phyloP scores from a whole-genome alignment of 2,329 filamentous ascomycete species.

The Ophiosphaerella narmari region DNA sequence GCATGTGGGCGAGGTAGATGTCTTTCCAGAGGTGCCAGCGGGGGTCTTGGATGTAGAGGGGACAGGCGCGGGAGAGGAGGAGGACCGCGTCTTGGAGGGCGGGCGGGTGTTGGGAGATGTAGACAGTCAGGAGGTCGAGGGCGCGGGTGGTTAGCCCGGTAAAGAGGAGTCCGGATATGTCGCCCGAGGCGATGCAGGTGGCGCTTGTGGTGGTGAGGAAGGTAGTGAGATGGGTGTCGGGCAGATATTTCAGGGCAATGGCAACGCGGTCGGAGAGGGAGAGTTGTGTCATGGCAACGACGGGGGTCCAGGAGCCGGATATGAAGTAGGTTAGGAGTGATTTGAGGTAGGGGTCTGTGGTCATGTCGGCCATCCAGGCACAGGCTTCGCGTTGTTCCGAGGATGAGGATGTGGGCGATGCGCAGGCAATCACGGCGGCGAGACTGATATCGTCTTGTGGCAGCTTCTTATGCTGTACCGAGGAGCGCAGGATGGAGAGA shows the following conservation, averaged over 20 bases:
- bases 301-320: slow-evolving; percentile 74
- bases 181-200: slow-evolving; percentile 66
- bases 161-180: slow-evolving; percentile 77
- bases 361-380: slow-evolving; percentile 64
- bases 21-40: slow-evolving; percentile 80
- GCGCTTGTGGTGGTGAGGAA: slow-evolving; percentile 60
- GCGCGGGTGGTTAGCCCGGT: slow-evolving; percentile 75
- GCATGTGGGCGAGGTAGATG: slow-evolving; percentile 71
- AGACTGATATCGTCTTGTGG: slow-evolving; percentile 52
- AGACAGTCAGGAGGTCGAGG: slow-evolving; percentile 76
- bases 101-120: slow-evolving; percentile 70
- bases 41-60: slow-evolving; percentile 76
- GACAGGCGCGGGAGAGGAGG: slow-evolving; percentile 73
- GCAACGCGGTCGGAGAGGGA: slow-evolving; percentile 75
- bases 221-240: slow-evolving; percentile 53
- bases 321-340: slow-evolving; percentile 79
- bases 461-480: slow-evolving; percentile 71
- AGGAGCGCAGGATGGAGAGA: slow-evolving; percentile 70
- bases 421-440: slow-evolving; percentile 54
- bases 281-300: slow-evolving; percentile 73
- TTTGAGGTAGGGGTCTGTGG: slow-evolving; percentile 77
- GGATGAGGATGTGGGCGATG: slow-evolving; percentile 48
- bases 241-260: slow-evolving; percentile 74
- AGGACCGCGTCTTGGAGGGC: slow-evolving; percentile 81
- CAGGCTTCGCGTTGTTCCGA: slow-evolving; percentile 66